Percentiles rank a stretch among this genome's conserved stretches.
Evolutionary conservation across 345 rosid genomes (phyloP).

Genomic region (Eucalyptus camaldulensis): DNA sequence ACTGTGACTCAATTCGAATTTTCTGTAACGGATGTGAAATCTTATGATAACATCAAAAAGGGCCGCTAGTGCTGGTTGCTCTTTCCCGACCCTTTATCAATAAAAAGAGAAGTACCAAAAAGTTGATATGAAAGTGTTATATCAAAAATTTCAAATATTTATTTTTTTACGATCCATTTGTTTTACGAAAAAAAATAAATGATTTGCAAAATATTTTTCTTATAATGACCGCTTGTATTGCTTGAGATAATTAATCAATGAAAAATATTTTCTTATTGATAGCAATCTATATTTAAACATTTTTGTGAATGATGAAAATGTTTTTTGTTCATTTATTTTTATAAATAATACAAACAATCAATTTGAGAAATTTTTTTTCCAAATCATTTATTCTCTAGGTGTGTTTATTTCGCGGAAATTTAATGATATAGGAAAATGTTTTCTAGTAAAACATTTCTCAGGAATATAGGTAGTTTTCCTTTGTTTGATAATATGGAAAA

Average conservation of each 20-base stretch:
- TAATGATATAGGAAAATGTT: no score
- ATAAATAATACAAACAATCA: no score
- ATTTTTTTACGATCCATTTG: neutral
- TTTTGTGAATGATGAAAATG: fast-evolving
- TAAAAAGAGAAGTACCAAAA: neutral
- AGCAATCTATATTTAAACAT: neutral
- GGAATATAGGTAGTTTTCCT: no score
- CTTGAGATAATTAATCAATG: neutral
- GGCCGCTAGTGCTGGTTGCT: fast-evolving
- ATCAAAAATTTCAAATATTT: neutral
- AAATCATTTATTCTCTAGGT: neutral
- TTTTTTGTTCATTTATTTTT: neutral
- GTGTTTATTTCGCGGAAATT: no score
- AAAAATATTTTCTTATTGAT: neutral
- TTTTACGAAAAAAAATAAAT: neutral
- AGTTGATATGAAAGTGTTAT: neutral
- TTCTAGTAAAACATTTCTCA: no score
- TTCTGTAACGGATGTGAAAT: neutral
- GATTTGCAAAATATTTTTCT: neutral
- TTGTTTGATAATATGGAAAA: no score
- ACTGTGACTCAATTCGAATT: neutral
- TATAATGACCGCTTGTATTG: neutral
- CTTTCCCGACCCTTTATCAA: neutral
- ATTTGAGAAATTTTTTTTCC: neutral
- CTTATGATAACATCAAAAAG: neutral